Conservation (phyloP, 2,329 filamentous ascomycete species). For the Pseudocercospora cruenta region DNA sequence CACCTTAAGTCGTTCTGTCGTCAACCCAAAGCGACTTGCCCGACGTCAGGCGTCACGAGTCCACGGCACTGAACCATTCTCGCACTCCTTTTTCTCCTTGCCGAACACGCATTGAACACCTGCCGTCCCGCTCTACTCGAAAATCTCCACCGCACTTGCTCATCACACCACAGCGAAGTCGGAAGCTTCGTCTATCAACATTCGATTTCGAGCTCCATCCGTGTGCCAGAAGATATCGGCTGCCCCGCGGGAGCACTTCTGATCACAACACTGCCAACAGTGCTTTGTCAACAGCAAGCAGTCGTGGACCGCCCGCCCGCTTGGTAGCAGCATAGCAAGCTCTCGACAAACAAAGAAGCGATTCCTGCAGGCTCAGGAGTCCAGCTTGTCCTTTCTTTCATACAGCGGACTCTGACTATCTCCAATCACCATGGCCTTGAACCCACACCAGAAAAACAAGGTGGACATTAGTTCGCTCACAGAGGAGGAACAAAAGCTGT, state of each 20-base stretch:
- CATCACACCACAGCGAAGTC: neutral
- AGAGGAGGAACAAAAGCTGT: slow-evolving; percentile 92
- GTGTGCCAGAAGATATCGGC: neutral
- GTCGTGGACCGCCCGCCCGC: neutral
- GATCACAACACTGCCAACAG: neutral
- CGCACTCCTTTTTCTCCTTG: neutral
- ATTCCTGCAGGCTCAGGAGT: slow-evolving; percentile 9
- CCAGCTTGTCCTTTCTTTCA: neutral
- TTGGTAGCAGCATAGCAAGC: neutral
- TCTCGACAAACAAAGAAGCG: slow-evolving; percentile 5
- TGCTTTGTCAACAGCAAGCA: neutral
- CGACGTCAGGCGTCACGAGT: slow-evolving; percentile 3
- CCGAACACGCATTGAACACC: slow-evolving; percentile 1
- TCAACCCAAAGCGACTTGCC: neutral
- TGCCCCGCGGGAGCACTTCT: neutral
- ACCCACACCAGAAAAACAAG: slow-evolving; percentile 98
- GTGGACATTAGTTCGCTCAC: slow-evolving; percentile 90
- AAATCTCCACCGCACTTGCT: neutral
- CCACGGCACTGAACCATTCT: neutral
- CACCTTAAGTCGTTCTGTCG: neutral
- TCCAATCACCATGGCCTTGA: slow-evolving; percentile 58
- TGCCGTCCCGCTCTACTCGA: neutral
- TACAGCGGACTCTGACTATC: neutral
- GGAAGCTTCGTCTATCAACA: neutral
- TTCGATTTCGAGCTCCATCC: neutral